A percentile compares a stretch with the other conserved stretches of the same genome.
phyloP scores from a whole-genome alignment of 192 early-diverging fungal genomes.

The Coemansia sp. region DNA sequence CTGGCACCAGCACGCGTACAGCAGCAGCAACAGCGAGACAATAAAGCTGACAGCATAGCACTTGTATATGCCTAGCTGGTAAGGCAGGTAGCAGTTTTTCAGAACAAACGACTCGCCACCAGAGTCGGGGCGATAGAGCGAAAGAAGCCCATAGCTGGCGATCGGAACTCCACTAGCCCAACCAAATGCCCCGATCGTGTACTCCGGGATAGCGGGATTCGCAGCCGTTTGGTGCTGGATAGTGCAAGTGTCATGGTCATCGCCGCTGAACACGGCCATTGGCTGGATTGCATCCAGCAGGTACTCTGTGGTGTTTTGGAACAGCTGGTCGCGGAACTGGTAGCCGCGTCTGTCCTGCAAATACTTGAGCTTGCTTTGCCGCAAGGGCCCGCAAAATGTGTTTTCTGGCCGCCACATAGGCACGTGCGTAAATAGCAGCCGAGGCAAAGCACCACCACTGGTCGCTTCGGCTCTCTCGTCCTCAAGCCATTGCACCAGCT shows the following conservation, averaged over 20 bases:
- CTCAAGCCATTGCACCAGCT: constrained; percentile 19
- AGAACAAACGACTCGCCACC: constrained; percentile 36
- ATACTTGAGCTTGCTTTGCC: constrained; percentile 45
- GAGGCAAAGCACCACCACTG: neutral
- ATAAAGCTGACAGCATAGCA: constrained; percentile 24
- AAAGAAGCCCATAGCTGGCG: constrained; percentile 63
- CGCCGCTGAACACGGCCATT: constrained; percentile 78
- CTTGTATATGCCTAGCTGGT: constrained; percentile 67
- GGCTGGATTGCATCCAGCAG: constrained; percentile 70
- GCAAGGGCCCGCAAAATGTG: constrained; percentile 70
- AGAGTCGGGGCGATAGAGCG: constrained; percentile 18
- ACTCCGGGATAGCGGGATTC: constrained; percentile 30
- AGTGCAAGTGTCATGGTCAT: constrained; percentile 93
- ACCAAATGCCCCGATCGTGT: constrained; percentile 67
- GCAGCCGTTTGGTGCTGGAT: constrained; percentile 42
- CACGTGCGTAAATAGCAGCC: constrained; percentile 85
- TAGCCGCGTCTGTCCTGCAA: constrained; percentile 71
- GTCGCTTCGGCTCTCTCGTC: constrained; percentile 13
- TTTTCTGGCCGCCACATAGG: constrained; percentile 74
- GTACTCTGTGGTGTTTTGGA: constrained; percentile 54
- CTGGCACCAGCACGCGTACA: constrained; percentile 7
- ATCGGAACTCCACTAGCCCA: constrained; percentile 60
- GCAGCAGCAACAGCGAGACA: constrained; percentile 11
- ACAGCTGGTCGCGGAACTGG: constrained; percentile 90
- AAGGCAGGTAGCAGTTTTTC: constrained; percentile 66